A percentile compares a stretch with the other conserved stretches of the same genome.
Conservation (phyloP, 169 alveolate genomes). For the Plasmodium coatneyi region DNA sequence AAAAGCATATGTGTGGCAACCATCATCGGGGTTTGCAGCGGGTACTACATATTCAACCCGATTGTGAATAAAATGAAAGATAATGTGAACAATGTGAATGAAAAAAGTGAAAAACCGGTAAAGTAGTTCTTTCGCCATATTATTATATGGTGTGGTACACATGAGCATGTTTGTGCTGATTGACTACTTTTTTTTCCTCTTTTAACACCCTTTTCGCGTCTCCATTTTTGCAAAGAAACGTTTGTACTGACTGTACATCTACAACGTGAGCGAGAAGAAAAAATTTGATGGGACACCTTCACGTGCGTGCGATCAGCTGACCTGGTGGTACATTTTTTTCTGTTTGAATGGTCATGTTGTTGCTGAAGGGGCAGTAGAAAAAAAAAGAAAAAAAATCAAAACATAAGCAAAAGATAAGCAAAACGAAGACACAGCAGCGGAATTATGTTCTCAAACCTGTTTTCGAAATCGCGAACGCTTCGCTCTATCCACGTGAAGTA, state of each 20-base stretch:
- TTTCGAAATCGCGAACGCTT: background rate
- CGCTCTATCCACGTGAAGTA: conserved; percentile 5
- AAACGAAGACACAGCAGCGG: background rate
- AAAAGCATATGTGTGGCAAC: conserved; percentile 62
- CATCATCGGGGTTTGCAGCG: conserved; percentile 63
- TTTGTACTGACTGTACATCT: background rate
- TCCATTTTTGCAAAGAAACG: background rate
- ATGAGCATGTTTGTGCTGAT: background rate
- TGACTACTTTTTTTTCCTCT: conserved; percentile 4
- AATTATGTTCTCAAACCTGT: background rate
- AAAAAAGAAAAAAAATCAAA: background rate
- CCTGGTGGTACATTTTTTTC: background rate
- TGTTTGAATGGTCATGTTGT: background rate
- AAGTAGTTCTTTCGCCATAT: background rate
- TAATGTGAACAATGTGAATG: conserved; percentile 23
- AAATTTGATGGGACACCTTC: background rate
- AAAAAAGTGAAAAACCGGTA: conserved; percentile 22
- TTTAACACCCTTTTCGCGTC: background rate
- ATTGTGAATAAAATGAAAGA: conserved; percentile 64
- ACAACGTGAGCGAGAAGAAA: background rate
- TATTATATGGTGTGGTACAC: background rate
- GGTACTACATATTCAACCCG: conserved; percentile 61
- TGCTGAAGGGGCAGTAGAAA: background rate
- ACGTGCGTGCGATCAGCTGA: background rate
- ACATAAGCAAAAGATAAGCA: background rate